Percentiles rank a stretch among this genome's conserved stretches.
Evolutionary conservation across 768 basidiomycete species (phyloP).

Genomic region (Leucosporidium yakuticum): DNA sequence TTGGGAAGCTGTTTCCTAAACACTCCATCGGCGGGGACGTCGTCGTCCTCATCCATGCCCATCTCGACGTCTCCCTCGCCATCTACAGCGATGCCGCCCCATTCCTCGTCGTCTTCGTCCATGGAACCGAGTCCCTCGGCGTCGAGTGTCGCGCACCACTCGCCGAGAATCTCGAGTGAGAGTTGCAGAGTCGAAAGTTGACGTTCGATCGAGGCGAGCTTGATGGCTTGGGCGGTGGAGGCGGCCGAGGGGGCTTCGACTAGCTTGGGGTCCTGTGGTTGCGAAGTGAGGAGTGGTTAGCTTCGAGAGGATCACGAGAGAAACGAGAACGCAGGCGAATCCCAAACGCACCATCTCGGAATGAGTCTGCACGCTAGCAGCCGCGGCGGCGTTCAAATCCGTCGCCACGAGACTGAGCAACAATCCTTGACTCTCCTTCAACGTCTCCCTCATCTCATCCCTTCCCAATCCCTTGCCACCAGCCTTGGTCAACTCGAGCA

Average conservation of each 20-base stretch:
- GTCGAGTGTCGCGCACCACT: constrained; percentile 30
- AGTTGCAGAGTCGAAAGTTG: constrained; percentile 43
- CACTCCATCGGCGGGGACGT: constrained; percentile 6
- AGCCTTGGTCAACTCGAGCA: constrained; percentile 23
- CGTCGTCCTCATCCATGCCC: constrained; percentile 16
- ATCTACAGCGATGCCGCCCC: constrained; percentile 27
- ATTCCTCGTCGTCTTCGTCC: constrained; percentile 22
- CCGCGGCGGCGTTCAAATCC: neutral
- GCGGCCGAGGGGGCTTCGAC: neutral
- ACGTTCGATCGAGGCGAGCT: constrained; percentile 42
- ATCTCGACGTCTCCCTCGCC: constrained; percentile 17
- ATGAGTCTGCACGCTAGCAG: neutral
- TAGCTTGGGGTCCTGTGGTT: constrained; percentile 17
- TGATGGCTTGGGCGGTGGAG: neutral
- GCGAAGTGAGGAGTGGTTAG: neutral
- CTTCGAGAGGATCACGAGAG: neutral
- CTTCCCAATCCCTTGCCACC: constrained; percentile 24
- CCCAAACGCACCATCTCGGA: constrained; percentile 13
- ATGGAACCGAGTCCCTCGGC: neutral
- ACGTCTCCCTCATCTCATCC: constrained; percentile 3
- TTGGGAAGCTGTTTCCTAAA: neutral
- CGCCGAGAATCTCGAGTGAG: constrained; percentile 43
- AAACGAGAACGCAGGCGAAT: too few relatives aligned
- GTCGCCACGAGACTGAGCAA: constrained; percentile 11
- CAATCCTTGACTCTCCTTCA: constrained; percentile 6